phyloP scores from a whole-genome alignment of 108 stramenopile genomes.

The Skeletonema grethae region DNA sequence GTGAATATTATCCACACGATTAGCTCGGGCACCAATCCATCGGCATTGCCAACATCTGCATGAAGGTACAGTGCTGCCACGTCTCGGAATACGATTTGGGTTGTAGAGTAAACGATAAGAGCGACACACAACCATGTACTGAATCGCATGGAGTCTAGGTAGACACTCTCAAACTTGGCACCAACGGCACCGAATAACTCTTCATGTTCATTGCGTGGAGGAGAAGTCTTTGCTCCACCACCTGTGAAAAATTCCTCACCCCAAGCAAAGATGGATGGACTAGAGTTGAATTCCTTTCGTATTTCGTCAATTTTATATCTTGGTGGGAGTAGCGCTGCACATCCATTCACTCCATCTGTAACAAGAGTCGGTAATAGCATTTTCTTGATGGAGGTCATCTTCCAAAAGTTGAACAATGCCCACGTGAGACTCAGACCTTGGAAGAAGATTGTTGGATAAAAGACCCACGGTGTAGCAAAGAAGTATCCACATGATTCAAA shows the following conservation, averaged over 20 bases:
- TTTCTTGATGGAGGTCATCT: constrained; percentile 33
- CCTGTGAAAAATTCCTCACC: constrained; percentile 26
- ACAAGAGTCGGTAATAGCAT: constrained; percentile 47
- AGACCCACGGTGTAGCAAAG: constrained; percentile 27
- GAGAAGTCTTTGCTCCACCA: constrained; percentile 11
- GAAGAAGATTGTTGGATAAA: constrained; percentile 22
- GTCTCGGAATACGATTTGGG: constrained; percentile 47
- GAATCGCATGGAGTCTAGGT: constrained; percentile 45
- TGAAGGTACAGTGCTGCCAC: constrained; percentile 15
- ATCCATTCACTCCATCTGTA: constrained; percentile 13
- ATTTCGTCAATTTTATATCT: constrained; percentile 29
- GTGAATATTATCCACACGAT: constrained; percentile 30
- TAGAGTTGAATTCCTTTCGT: constrained; percentile 23
- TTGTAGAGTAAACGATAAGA: constrained; percentile 37
- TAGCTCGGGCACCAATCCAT: constrained; percentile 25
- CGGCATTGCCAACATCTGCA: constrained; percentile 25
- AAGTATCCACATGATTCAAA: constrained; percentile 40
- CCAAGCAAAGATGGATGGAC: constrained; percentile 22
- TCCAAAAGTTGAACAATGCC: constrained; percentile 52
- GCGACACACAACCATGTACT: constrained; percentile 46
- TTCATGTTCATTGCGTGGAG: constrained; percentile 36
- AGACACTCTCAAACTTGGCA: constrained; percentile 29
- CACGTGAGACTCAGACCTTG: constrained; percentile 22
- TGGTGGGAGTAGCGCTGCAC: constrained; percentile 35
- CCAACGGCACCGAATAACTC: constrained; percentile 44